Percentiles rank a stretch among this genome's conserved stretches.
Evolutionary conservation across 345 rosid species (phyloP).

Genomic region (Gossypium bickii): DNA sequence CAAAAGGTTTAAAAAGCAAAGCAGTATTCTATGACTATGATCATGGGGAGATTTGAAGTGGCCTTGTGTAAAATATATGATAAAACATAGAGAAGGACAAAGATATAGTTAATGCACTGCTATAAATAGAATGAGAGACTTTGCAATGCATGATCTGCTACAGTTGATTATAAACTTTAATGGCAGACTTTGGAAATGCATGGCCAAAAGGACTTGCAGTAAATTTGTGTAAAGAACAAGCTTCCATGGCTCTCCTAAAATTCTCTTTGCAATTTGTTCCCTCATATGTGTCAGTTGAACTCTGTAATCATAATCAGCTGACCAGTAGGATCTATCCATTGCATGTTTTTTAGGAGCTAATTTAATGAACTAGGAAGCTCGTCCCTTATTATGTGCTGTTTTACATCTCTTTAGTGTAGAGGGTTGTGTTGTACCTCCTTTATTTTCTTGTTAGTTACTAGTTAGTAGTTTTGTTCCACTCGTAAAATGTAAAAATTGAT

Average conservation of each 20-base stretch:
- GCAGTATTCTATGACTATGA: slow-evolving; percentile 1
- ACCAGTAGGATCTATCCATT: background rate
- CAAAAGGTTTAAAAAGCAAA: background rate
- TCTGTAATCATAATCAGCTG: background rate
- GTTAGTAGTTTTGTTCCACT: background rate
- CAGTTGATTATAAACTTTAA: background rate
- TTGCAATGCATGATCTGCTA: background rate
- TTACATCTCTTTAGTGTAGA: background rate
- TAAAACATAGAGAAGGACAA: slow-evolving; percentile 1
- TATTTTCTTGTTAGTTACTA: background rate
- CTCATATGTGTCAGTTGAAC: background rate
- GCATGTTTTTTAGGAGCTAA: background rate
- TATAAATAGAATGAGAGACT: slow-evolving; percentile 1
- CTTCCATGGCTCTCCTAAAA: background rate
- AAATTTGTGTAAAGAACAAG: background rate
- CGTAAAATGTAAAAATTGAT: background rate
- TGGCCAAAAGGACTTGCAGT: background rate
- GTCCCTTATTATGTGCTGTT: background rate
- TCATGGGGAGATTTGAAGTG: background rate
- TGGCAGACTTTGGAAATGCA: background rate
- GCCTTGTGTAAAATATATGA: background rate
- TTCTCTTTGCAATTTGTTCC: background rate
- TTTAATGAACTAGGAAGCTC: background rate
- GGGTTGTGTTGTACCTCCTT: background rate
- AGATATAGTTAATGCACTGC: background rate